Conservation (phyloP, 2,329 filamentous ascomycete genomes). For the Acarospora socialis region DNA sequence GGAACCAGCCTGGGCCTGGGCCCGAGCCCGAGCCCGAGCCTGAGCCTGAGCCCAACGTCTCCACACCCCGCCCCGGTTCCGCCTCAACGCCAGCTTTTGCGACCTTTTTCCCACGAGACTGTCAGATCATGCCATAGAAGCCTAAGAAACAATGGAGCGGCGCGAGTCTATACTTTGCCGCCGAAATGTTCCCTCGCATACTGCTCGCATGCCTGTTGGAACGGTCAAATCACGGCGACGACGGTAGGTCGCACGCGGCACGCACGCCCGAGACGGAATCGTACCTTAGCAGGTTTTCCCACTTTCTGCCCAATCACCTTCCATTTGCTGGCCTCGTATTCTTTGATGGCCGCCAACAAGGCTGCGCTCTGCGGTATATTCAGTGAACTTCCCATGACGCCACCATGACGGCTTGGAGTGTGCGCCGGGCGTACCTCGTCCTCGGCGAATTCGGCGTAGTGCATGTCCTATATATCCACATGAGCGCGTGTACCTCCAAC, state of each 20-base stretch:
- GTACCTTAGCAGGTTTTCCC: conserved; percentile 89
- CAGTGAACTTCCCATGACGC: conserved; percentile 15
- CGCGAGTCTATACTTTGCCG: conserved; percentile 34
- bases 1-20: no score
- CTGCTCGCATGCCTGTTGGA: conserved; percentile 60
- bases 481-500: conserved; percentile 17
- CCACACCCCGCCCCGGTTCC: no score
- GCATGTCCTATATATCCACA: conserved; percentile 94
- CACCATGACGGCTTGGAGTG: conserved; percentile 1
- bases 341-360: conserved; percentile 85
- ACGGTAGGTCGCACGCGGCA: conserved; percentile 11
- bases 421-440: conserved; percentile 56
- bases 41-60: no score
- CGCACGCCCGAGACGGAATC: conserved; percentile 13
- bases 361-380: conserved; percentile 51
- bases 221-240: no score
- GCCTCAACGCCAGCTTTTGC: no score
- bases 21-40: no score
- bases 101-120: no score
- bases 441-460: conserved; percentile 96
- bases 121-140: no score
- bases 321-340: conserved; percentile 98
- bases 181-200: conserved; percentile 93
- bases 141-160: no score
- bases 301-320: conserved; percentile 94